Conservation (phyloP, 2,329 filamentous ascomycete genomes). For the Bipolaris bicolor region DNA sequence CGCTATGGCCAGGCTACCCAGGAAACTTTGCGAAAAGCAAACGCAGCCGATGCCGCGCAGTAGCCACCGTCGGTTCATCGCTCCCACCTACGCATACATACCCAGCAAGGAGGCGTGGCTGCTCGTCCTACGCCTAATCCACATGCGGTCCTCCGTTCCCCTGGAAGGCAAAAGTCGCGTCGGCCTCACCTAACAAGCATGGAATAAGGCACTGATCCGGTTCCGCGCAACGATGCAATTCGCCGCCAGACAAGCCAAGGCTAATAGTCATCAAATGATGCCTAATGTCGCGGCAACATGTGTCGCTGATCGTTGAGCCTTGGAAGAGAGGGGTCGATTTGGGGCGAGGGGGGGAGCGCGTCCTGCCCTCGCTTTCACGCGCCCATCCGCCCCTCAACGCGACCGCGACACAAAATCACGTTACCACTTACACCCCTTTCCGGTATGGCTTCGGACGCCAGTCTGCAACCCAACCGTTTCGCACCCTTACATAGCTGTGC, state of each 20-base stretch:
- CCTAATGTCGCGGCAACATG: constrained; percentile 20
- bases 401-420: constrained; percentile 21
- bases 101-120: too few species aligned
- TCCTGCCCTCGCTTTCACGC: constrained; percentile 8
- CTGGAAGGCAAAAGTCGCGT: constrained; percentile 32
- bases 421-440: constrained; percentile 16
- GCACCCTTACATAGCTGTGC: background rate
- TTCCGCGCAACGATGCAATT: constrained; percentile 24
- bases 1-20: constrained; percentile 37
- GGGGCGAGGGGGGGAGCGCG: constrained; percentile 2
- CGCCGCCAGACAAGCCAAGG: constrained; percentile 6
- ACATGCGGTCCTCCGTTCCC: constrained; percentile 33
- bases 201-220: constrained; percentile 21
- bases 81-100: constrained; percentile 33
- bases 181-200: constrained; percentile 10
- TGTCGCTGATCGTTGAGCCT: constrained; percentile 21
- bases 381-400: constrained; percentile 15
- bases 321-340: constrained; percentile 7
- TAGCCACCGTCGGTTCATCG: constrained; percentile 36
- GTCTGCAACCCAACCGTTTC: constrained; percentile 13
- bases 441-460: constrained; percentile 5
- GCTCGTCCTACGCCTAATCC: constrained; percentile 17
- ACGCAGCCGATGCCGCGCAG: constrained; percentile 31
- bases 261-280: constrained; percentile 16
- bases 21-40: constrained; percentile 31